Conservation (phyloP, 2,329 filamentous ascomycete species). For the Neofusicoccum umdonicola region DNA sequence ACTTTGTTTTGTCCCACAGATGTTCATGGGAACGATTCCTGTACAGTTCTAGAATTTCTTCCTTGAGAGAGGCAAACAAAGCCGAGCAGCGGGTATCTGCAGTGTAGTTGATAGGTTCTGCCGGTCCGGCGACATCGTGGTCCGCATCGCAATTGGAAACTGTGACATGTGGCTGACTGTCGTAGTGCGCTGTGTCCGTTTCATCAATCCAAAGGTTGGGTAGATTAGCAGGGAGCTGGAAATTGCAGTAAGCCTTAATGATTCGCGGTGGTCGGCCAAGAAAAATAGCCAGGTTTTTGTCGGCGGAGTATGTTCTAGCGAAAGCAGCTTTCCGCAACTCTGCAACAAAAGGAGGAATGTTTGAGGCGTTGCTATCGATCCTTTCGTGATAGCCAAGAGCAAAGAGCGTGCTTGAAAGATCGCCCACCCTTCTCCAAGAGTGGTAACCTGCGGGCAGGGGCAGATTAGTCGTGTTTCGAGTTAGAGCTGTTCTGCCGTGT, state of each 20-base stretch:
- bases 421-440: slow-evolving; percentile 49
- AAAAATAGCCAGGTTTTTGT: slow-evolving; percentile 50
- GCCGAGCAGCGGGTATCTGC: slow-evolving; percentile 18
- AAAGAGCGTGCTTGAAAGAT: slow-evolving; percentile 47
- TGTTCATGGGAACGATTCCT: not conserved
- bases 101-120: slow-evolving; percentile 8
- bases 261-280: slow-evolving; percentile 50
- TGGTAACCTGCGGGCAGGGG: slow-evolving; percentile 38
- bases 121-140: not conserved
- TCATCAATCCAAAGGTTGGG: not conserved
- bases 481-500: not conserved
- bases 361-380: slow-evolving; percentile 26
- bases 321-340: slow-evolving; percentile 44
- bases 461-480: not conserved
- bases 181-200: not conserved
- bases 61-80: slow-evolving; percentile 18
- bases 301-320: slow-evolving; percentile 44
- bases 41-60: slow-evolving; percentile 18
- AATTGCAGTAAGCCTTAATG: slow-evolving; percentile 41
- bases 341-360: slow-evolving; percentile 35
- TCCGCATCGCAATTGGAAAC: slow-evolving; percentile 19
- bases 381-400: slow-evolving; percentile 50
- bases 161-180: not conserved
- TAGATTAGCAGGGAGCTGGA: slow-evolving; percentile 23
- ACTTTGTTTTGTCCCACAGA: slow-evolving; percentile 16